Evolutionary conservation across 169 alveolate genomes (phyloP), one percentile per base, ranked within the genome.

Genomic region (Hepatocystis sp.): DNA sequence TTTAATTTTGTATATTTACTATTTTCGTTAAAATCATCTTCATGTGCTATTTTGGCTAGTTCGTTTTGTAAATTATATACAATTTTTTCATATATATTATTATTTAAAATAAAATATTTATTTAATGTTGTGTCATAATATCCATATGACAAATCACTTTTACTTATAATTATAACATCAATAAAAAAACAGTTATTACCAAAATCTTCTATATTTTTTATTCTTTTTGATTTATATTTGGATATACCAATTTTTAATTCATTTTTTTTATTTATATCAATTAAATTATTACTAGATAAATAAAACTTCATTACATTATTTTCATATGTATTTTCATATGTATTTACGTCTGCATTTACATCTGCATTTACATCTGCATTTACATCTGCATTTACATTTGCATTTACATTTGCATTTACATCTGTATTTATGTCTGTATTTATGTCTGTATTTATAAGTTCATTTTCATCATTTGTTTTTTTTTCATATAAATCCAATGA

Each of bases 141-240:
- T 32, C 86, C 86, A 46, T 71, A 71, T 10, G 86, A 71, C 40
- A 71, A 71, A 56, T 71, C 86, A 71, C 86, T 71, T 23, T 71
- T 71, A 34, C 86, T 71, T 28, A 71, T 71, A 44, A 71, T 71
- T 71, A 71, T 60, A 19, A 44, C 86, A 56, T 71, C 86, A 42
- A 71, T 49, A 56, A 56, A 71, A 61, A 47, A 71, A 63, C 86
- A 71, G 1, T 28, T 21, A 42, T 44, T 71, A 21, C 71, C 86
- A 46, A 61, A 71, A 61, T 71, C 76, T 34, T 71, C 52, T 2
- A 71, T 71, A 21, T 30, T 28, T 10, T 51, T 40, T 23, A 71
- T 71, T 46, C 44, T 71, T 71, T 71, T 71, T 15, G 86, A 64
- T 61, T 34, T 71, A 71, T 71, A 71, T 71, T 71, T 71, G 55